Base-by-base conservation (phyloP, 225 moss, liverwort and hornwort genomes). In the Straminergon stramineum region DNA sequence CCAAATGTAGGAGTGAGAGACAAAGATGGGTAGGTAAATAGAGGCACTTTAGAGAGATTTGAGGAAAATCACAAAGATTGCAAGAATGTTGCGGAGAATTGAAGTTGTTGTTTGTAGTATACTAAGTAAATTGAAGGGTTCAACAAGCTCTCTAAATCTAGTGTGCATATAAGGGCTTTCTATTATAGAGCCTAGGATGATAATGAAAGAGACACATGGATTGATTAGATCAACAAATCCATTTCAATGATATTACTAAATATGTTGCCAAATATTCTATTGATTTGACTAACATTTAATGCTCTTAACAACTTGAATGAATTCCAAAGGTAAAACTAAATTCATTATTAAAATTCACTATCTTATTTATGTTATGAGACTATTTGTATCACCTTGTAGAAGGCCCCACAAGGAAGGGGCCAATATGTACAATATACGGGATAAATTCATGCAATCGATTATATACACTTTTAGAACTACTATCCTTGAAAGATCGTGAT, bases 121-220 rank as follows among this genome's bases (percentile, higher is more conserved):
- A 76, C 1, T 76, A 1, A 32, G 21, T 5, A 76, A 76, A 13
- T 32, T 21, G 34, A 34, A 34, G 13, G 34, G 2, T 11, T 76
- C 7, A 52, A 20, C 3, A 32, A 13, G 8, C 8, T 20, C 4
- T 76, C 13, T 34, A 52, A 52, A 76, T 20, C 4, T 20, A 51
- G 17, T 3, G 2, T 73, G 3, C 12, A 20, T 48, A 9, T 48
- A 9, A 32, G 0, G 4, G 13, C 34, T 34, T 76, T 3, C 5
- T 32, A 21, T 76, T 52, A 8, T 3, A 76, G 2, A 7, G 20
- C 0, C 0, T 2, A 0, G 5, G 0, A 52, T 52, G 7, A 52
- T 52, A 21, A 52, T 7, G 48, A 2, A 52, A 0, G 11, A 76
- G 0, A 18, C 34, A 34, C 1, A 51, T 52, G 1, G 32, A 2